Evolutionary conservation across 768 basidiomycete species (phyloP).

Genomic region (Xerocomus potaroensis): DNA sequence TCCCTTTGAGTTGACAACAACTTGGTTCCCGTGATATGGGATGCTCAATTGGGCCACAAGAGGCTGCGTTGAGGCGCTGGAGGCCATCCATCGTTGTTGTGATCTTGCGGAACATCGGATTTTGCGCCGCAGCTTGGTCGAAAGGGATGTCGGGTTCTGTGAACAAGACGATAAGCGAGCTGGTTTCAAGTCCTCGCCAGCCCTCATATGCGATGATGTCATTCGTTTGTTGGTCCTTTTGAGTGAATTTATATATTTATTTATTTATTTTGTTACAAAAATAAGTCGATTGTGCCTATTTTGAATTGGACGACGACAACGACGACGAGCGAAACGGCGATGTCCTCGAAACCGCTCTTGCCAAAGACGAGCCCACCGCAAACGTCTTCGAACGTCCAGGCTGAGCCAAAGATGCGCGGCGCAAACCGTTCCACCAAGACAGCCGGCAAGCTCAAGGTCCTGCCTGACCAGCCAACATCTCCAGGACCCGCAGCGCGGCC

Average conservation of each 20-base stretch:
- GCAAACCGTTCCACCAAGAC: conserved; percentile 79
- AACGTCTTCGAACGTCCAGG: conserved; percentile 5
- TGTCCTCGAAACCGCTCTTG: conserved; percentile 30
- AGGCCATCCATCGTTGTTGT: too few relatives aligned
- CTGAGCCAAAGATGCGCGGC: conserved; percentile 58
- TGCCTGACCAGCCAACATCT: conserved; percentile 78
- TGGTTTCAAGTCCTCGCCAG: neutral
- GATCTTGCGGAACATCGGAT: neutral
- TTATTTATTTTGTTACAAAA: conserved; percentile 3
- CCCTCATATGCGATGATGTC: neutral
- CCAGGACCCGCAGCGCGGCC: conserved; percentile 29
- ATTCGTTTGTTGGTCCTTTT: too few relatives aligned
- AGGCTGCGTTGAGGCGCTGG: too few relatives aligned
- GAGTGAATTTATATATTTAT: conserved; percentile 9
- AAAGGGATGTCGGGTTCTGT: neutral
- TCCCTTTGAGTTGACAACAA: conserved; percentile 2
- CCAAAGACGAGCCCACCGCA: conserved; percentile 26
- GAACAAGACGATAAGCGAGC: too few relatives aligned
- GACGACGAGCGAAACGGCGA: conserved; percentile 17
- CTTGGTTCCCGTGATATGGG: neutral
- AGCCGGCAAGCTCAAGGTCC: conserved; percentile 81
- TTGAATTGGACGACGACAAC: conserved; percentile 12
- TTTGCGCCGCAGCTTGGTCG: neutral
- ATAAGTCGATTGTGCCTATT: conserved; percentile 3
- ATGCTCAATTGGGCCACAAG: too few relatives aligned